phyloP scores from a whole-genome alignment of 495 filamentous ascomycete species.

The Penicillium ucsense region DNA sequence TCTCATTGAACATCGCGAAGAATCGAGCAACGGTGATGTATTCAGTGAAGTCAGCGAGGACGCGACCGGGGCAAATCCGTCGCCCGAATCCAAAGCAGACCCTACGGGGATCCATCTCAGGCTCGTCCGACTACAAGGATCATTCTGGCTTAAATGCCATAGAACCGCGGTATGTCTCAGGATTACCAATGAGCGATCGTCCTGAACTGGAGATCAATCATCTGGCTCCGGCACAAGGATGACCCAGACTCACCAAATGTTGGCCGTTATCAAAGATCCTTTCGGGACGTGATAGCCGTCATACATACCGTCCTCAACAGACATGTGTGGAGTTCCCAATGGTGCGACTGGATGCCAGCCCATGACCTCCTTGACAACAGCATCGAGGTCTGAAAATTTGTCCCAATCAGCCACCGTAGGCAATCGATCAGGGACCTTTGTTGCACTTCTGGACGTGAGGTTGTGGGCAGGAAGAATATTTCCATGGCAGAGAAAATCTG shows the following conservation, averaged over 20 bases:
- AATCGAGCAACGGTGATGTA: slow-evolving; percentile 25
- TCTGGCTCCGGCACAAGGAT: too few relatives aligned
- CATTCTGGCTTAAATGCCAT: slow-evolving; percentile 28
- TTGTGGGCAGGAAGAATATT: slow-evolving; percentile 40
- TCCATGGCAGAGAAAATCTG: slow-evolving; percentile 15
- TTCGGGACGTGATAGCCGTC: slow-evolving; percentile 44
- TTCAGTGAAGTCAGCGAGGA: slow-evolving; percentile 25
- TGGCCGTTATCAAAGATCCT: slow-evolving; percentile 33
- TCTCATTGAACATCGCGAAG: slow-evolving; percentile 31
- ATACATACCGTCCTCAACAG: slow-evolving; percentile 43
- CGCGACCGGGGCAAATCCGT: slow-evolving; percentile 28
- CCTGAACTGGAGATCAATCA: too few relatives aligned
- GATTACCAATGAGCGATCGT: slow-evolving; percentile 13
- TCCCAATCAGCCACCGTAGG: slow-evolving; percentile 18
- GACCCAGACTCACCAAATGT: too few relatives aligned
- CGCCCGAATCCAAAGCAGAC: slow-evolving; percentile 31
- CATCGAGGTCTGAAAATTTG: slow-evolving; percentile 33
- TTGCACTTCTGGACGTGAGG: slow-evolving; percentile 39
- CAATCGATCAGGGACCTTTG: slow-evolving; percentile 32
- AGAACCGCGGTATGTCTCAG: slow-evolving; percentile 22
- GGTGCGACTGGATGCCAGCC: slow-evolving; percentile 38
- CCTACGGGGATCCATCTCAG: slow-evolving; percentile 21
- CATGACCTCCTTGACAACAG: slow-evolving; percentile 32
- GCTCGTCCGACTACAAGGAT: slow-evolving; percentile 12
- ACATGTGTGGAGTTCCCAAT: slow-evolving; percentile 44